A percentile compares a stretch with the other conserved stretches of the same genome.
phyloP scores from a whole-genome alignment of 2,329 filamentous ascomycete genomes.

The Apiospora aurea region DNA sequence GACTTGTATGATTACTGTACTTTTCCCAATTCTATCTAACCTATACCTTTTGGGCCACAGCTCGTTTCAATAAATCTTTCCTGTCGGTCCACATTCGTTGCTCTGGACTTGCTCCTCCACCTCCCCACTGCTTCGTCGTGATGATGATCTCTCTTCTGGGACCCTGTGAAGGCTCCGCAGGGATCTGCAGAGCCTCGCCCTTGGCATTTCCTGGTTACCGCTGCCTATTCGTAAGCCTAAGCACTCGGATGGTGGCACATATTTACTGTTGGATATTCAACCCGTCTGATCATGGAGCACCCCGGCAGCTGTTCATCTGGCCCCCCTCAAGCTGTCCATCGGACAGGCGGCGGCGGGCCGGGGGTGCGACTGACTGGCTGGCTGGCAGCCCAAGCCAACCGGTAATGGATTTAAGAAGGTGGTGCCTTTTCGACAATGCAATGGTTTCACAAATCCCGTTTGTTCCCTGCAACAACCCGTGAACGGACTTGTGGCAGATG shows the following conservation, averaged over 20 bases:
- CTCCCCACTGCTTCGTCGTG: neutral
- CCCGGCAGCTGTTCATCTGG: neutral
- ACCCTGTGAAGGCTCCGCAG: neutral
- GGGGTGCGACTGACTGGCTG: neutral
- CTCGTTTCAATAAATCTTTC: constrained; percentile 13
- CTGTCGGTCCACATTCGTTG: constrained; percentile 16
- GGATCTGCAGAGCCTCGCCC: too few relatives aligned
- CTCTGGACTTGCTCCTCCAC: neutral
- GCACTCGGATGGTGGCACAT: neutral
- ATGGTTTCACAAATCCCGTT: too few relatives aligned
- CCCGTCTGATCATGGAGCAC: neutral
- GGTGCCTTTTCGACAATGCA: neutral
- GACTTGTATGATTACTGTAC: constrained; percentile 11
- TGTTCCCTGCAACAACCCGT: too few relatives aligned
- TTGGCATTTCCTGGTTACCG: neutral
- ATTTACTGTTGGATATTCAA: neutral
- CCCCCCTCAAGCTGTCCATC: too few relatives aligned
- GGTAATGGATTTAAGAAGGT: neutral
- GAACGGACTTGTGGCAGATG: too few relatives aligned
- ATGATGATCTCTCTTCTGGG: neutral
- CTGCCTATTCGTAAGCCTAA: neutral
- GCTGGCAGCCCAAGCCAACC: neutral
- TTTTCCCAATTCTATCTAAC: constrained; percentile 11
- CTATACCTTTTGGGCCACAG: constrained; percentile 19
- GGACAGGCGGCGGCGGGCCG: neutral